Percentiles rank a stretch among this genome's conserved stretches.
phyloP scores from a whole-genome alignment of 306 rosid species.

The Cicer chorassanicum region DNA sequence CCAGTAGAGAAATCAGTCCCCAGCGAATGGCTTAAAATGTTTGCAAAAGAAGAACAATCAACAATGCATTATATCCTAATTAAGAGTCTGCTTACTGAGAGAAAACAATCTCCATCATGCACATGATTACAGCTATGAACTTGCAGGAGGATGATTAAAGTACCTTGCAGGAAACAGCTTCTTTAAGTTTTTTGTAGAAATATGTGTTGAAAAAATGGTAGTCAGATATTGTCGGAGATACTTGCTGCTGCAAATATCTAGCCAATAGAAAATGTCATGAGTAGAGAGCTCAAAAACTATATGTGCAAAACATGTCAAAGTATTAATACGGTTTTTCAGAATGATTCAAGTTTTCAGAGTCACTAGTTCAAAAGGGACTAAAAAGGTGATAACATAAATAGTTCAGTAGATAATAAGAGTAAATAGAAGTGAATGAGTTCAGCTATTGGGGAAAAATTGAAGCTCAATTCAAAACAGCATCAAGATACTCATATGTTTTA shows the following conservation, averaged over 20 bases:
- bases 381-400: constrained; percentile 8
- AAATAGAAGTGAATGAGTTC: constrained; percentile 15
- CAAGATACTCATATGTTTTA: background rate
- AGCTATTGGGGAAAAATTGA: constrained; percentile 21
- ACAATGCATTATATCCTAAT: constrained; percentile 27
- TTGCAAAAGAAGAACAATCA: constrained; percentile 1
- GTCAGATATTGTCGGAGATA: constrained; percentile 59
- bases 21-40: constrained; percentile 5
- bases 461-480: background rate
- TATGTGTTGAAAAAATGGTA: constrained; percentile 90
- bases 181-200: constrained; percentile 89
- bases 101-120: constrained; percentile 27
- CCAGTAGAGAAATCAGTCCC: constrained; percentile 23
- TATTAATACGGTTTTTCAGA: background rate
- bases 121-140: constrained; percentile 31
- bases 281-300: constrained; percentile 38
- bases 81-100: background rate
- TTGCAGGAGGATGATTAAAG: constrained; percentile 16
- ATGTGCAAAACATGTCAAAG: constrained; percentile 30
- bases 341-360: constrained; percentile 29
- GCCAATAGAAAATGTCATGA: constrained; percentile 43
- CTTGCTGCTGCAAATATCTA: constrained; percentile 82
- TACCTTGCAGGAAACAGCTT: constrained; percentile 84
- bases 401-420: background rate
- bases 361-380: constrained; percentile 27